phyloP scores from a whole-genome alignment of 495 filamentous ascomycete species.

The Trypethelium eluteriae region DNA sequence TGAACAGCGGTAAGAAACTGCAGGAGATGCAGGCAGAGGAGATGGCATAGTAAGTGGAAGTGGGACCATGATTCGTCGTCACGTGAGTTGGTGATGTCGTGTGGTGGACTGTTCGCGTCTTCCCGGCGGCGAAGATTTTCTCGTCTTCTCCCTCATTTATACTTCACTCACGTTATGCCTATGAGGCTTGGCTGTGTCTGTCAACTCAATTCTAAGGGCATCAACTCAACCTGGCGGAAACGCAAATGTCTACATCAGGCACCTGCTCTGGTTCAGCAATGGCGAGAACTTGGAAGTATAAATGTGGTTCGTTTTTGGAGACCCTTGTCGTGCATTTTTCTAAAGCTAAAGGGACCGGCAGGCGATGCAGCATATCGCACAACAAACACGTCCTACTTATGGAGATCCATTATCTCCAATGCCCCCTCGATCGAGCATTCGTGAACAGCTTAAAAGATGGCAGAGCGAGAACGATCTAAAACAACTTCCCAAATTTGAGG shows the following conservation, averaged over 20 bases:
- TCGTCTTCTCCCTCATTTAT: too few relatives aligned
- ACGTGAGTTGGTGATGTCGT: not conserved
- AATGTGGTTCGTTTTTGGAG: not conserved
- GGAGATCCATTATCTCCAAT: not conserved
- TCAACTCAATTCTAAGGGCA: not conserved
- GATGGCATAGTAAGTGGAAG: not conserved
- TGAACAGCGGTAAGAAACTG: too few relatives aligned
- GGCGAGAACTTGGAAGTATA: not conserved
- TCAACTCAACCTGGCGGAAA: not conserved
- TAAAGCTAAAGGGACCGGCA: not conserved
- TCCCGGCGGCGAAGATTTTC: not conserved
- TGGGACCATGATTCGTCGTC: not conserved
- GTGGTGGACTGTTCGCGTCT: not conserved
- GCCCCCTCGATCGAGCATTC: constrained; percentile 23
- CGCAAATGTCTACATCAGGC: not conserved
- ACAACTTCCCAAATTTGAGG: constrained; percentile 18
- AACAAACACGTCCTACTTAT: not conserved
- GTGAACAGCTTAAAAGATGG: constrained; percentile 33
- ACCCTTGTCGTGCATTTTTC: not conserved
- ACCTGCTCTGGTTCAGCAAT: not conserved
- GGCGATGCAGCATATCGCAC: not conserved
- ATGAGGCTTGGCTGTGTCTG: not conserved
- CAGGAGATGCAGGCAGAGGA: not conserved
- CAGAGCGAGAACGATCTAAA: constrained; percentile 31
- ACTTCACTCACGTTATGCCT: not conserved